These are phyloP conservation scores for Clonostachys sp. DNA, from an alignment of 2,329 filamentous ascomycete genomes.

Conservation along the genomic window DNA sequence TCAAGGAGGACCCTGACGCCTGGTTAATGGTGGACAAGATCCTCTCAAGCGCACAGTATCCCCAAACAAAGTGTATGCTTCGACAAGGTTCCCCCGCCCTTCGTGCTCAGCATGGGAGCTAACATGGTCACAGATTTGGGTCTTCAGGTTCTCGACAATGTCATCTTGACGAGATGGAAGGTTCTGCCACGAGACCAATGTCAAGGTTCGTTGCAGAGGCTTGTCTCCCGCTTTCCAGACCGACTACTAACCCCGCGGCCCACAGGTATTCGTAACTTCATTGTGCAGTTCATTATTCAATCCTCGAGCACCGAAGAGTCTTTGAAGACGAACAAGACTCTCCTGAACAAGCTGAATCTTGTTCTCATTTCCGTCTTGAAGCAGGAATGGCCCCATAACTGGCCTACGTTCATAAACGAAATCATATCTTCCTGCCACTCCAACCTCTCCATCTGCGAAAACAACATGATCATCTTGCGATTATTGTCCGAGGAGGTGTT, in stretches of 20 bases:
- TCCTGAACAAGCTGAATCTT: constrained; percentile 97
- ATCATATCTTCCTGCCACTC: constrained; percentile 96
- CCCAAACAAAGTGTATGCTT: constrained; percentile 88
- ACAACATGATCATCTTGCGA: constrained; percentile 98
- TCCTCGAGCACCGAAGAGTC: constrained; percentile 87
- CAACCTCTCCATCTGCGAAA: constrained; percentile 96
- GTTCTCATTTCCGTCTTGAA: constrained; percentile 96
- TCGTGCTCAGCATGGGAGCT: not conserved
- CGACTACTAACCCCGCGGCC: not conserved
- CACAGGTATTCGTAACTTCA: constrained; percentile 94
- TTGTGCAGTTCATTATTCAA: constrained; percentile 97
- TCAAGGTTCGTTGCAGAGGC: constrained; percentile 53
- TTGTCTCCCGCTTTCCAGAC: not conserved
- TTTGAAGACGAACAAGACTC: constrained; percentile 76
- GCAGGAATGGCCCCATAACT: constrained; percentile 99
- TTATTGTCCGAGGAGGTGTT: constrained; percentile 97
- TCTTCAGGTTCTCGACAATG: constrained; percentile 93
- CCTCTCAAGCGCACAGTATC: constrained; percentile 84
- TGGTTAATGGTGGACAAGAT: constrained; percentile 98
- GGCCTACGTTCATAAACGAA: constrained; percentile 99
- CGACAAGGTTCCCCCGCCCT: not conserved
- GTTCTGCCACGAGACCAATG: constrained; percentile 94
- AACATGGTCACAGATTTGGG: constrained; percentile 64
- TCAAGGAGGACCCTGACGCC: constrained; percentile 97
- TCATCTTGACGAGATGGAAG: constrained; percentile 99